Evolutionary conservation across 2,329 filamentous ascomycete genomes (phyloP).

Genomic region (Stemphylium lycopersici): DNA sequence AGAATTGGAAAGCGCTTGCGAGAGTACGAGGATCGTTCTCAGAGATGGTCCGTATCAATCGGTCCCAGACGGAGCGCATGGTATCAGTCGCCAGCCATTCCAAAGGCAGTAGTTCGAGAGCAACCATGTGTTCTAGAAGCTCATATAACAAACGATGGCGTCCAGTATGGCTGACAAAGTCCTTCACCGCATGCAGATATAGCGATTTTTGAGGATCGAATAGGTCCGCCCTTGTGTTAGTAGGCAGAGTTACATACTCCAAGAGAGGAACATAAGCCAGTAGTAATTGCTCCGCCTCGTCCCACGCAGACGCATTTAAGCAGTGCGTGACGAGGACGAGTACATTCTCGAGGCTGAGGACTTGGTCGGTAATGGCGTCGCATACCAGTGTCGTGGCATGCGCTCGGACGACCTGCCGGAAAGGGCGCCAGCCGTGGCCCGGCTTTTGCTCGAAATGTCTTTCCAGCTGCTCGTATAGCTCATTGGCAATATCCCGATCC

Average conservation of each 20-base stretch:
- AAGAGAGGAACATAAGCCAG: constrained; percentile 33
- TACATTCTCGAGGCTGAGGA: constrained; percentile 35
- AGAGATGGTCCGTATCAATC: constrained; percentile 40
- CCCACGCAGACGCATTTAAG: constrained; percentile 37
- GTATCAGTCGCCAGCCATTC: constrained; percentile 48
- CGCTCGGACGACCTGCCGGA: constrained; percentile 51
- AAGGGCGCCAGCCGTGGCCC: constrained; percentile 47
- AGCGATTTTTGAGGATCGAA: constrained; percentile 34
- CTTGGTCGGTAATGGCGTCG: constrained; percentile 43
- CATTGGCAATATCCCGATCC: constrained; percentile 44
- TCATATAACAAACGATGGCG: constrained; percentile 44
- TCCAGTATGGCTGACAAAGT: constrained; percentile 37
- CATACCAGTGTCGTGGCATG: constrained; percentile 49
- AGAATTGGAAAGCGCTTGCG: constrained; percentile 35
- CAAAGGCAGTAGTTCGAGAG: constrained; percentile 42
- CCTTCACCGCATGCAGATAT: constrained; percentile 35
- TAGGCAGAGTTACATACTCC: constrained; percentile 32
- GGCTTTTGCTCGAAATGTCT: constrained; percentile 39
- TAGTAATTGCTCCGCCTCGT: constrained; percentile 45
- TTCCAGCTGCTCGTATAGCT: constrained; percentile 51
- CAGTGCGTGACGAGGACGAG: constrained; percentile 39
- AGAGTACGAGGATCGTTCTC: constrained; percentile 35
- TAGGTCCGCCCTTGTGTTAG: constrained; percentile 33
- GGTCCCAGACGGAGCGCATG: constrained; percentile 46
- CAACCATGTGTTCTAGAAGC: constrained; percentile 43